A percentile compares a stretch with the other conserved stretches of the same genome.
Conservation (phyloP, 208 protist genomes). For the Phytomonas sp. region DNA sequence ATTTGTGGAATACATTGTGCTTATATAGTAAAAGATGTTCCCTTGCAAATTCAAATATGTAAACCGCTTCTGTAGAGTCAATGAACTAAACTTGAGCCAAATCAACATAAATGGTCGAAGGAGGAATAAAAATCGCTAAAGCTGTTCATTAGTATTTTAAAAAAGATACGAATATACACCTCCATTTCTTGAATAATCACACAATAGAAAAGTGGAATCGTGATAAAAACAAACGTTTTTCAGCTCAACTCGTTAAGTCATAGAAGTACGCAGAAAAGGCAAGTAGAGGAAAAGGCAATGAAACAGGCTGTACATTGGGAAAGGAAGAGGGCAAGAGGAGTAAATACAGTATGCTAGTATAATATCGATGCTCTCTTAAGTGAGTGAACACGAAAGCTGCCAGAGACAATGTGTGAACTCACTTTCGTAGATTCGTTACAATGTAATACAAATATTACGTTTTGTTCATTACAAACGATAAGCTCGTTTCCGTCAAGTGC, state of each 20-base stretch:
- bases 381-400: background rate
- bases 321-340: background rate
- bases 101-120: background rate
- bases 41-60: background rate
- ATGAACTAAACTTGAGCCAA: background rate
- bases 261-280: background rate
- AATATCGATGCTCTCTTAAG: slow-evolving; percentile 3
- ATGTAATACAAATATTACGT: slow-evolving; percentile 5
- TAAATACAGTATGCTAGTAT: background rate
- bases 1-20: background rate
- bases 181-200: background rate
- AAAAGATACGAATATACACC: background rate
- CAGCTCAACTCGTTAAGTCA: background rate
- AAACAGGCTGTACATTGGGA: slow-evolving; percentile 3
- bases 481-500: slow-evolving; percentile 11
- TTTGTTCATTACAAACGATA: slow-evolving; percentile 15
- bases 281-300: slow-evolving; percentile 1
- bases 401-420: background rate
- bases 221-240: background rate
- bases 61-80: background rate
- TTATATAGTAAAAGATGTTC: background rate
- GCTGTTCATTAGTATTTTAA: background rate
- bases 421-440: background rate
- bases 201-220: background rate
- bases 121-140: background rate